Conservation (phyloP, 805 yeast genomes). For the Yamadazyma kitorensis region DNA sequence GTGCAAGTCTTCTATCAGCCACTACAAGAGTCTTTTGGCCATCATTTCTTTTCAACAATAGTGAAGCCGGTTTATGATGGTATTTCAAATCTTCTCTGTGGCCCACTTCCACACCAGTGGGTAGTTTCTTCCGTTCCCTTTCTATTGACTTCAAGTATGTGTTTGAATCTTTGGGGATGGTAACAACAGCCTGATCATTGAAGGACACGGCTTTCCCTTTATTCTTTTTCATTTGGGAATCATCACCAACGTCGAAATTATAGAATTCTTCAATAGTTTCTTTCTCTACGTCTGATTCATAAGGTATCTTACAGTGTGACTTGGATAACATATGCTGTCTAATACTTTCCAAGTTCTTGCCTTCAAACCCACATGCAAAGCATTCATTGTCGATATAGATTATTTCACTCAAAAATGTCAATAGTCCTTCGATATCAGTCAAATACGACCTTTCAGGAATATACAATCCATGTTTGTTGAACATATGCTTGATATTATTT, state of each 20-base stretch:
- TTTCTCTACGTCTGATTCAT: slow-evolving; percentile 40
- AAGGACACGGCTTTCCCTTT: slow-evolving; percentile 12
- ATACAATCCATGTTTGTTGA: slow-evolving; percentile 42
- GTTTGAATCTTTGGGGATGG: slow-evolving; percentile 7
- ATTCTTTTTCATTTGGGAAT: background rate
- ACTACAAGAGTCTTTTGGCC: slow-evolving; percentile 74
- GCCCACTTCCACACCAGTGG: slow-evolving; percentile 76
- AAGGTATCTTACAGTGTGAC: slow-evolving; percentile 47
- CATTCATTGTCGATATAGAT: slow-evolving; percentile 41
- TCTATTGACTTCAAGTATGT: slow-evolving; percentile 29
- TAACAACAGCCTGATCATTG: slow-evolving; percentile 9
- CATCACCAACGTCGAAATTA: slow-evolving; percentile 10
- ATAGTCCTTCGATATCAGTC: slow-evolving; percentile 35
- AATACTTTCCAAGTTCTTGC: slow-evolving; percentile 38
- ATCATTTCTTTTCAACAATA: slow-evolving; percentile 38
- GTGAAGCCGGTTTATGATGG: slow-evolving; percentile 56
- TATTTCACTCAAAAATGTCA: slow-evolving; percentile 36
- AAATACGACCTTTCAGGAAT: slow-evolving; percentile 42
- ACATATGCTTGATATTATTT: slow-evolving; percentile 48
- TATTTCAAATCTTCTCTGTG: slow-evolving; percentile 74
- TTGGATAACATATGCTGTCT: slow-evolving; percentile 43
- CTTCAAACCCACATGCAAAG: slow-evolving; percentile 43
- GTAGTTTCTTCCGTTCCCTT: slow-evolving; percentile 35
- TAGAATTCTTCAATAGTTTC: slow-evolving; percentile 36
- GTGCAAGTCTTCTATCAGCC: slow-evolving; percentile 57